These are phyloP conservation scores for Urochloa ruziziensis DNA, from an alignment of 176 grass and related monocot species.

Conservation along the genomic window DNA sequence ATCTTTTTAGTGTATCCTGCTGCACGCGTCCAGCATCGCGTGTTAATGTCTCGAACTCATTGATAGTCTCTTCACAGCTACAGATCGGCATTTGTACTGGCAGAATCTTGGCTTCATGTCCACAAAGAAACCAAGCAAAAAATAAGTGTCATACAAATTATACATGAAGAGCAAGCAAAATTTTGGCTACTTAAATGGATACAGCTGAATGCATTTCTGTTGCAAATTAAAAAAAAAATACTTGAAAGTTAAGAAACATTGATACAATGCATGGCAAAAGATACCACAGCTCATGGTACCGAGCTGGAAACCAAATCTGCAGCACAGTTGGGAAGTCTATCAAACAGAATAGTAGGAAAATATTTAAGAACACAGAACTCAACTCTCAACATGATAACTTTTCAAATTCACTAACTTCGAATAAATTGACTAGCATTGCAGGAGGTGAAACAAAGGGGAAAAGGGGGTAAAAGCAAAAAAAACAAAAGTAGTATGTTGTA, in stretches of 20 bases:
- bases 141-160: background rate
- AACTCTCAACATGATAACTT: background rate
- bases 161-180: background rate
- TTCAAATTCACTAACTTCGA: background rate
- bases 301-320: slow-evolving; percentile 8
- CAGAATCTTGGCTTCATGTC: slow-evolving; percentile 26
- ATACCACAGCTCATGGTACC: background rate
- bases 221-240: background rate
- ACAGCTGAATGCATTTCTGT: background rate
- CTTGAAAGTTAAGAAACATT: background rate
- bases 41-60: slow-evolving; percentile 67
- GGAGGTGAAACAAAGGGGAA: background rate
- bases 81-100: slow-evolving; percentile 55
- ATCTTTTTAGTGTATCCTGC: slow-evolving; percentile 68
- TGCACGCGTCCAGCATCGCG: slow-evolving; percentile 60
- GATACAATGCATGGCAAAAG: background rate
- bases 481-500: background rate
- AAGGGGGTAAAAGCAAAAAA: background rate
- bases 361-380: background rate
- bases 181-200: background rate
- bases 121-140: background rate
- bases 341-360: slow-evolving; percentile 6
- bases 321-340: background rate
- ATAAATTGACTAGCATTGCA: background rate
- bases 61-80: slow-evolving; percentile 58